Conservation (phyloP, 805 yeast genomes). For the Schwanniomyces pseudopolymorphus region DNA sequence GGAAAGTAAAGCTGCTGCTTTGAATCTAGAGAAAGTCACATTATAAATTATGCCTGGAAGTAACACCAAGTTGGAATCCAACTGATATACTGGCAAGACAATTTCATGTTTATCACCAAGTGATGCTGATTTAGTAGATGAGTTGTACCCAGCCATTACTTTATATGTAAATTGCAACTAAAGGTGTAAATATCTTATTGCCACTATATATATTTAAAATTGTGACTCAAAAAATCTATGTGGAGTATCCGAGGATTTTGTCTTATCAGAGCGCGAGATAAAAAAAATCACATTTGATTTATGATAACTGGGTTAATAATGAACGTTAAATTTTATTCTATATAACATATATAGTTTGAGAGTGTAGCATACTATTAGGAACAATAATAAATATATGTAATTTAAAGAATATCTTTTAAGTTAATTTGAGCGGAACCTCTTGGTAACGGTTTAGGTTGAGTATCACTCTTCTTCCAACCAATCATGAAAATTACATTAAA, state of each 20-base stretch:
- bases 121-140: not conserved
- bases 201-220: not conserved
- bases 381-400: constrained; percentile 1
- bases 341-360: too few species aligned
- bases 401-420: constrained; percentile 58
- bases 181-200: not conserved
- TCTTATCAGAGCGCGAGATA: not conserved
- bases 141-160: constrained; percentile 6
- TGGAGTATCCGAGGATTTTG: not conserved
- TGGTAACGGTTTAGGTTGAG: constrained; percentile 69
- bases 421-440: constrained; percentile 72
- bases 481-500: constrained; percentile 78
- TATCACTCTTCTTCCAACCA: constrained; percentile 79
- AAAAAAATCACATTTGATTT: not conserved
- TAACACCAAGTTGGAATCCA: constrained; percentile 47
- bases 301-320: not conserved
- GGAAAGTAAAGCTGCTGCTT: constrained; percentile 47
- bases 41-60: constrained; percentile 65
- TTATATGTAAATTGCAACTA: not conserved
- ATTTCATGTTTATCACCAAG: constrained; percentile 15
- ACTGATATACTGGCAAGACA: constrained; percentile 39
- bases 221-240: not conserved
- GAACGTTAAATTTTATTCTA: not conserved
- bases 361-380: too few species aligned
- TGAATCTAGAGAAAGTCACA: constrained; percentile 48